phyloP scores from a whole-genome alignment of 2,329 filamentous ascomycete genomes.

The Waltergamsia citrina region DNA sequence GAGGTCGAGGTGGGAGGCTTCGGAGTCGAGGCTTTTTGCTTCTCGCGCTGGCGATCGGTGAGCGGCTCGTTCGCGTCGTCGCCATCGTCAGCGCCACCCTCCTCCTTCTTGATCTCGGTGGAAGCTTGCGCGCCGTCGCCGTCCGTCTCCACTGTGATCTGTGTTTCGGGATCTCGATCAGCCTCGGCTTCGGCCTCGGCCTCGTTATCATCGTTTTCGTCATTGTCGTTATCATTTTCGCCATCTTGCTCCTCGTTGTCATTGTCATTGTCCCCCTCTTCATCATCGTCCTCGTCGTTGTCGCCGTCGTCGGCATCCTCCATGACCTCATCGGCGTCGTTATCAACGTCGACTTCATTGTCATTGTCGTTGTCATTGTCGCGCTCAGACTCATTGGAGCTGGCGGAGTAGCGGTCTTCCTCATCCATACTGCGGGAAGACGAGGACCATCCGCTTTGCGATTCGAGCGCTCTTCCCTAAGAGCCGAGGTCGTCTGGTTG shows the following conservation, averaged over 20 bases:
- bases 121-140: constrained; percentile 22
- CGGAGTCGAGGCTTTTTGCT: constrained; percentile 8
- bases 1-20: constrained; percentile 14
- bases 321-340: constrained; percentile 20
- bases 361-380: constrained; percentile 26
- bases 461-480: no score
- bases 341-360: constrained; percentile 14
- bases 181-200: constrained; percentile 25
- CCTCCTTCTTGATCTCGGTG: constrained; percentile 2
- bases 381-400: constrained; percentile 22
- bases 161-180: constrained; percentile 6
- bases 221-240: constrained; percentile 13
- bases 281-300: constrained; percentile 22
- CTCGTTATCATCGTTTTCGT: constrained; percentile 12
- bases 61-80: constrained; percentile 31
- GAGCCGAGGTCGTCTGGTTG: not conserved
- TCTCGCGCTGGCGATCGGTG: constrained; percentile 3
- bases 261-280: constrained; percentile 23
- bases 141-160: constrained; percentile 15
- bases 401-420: constrained; percentile 15
- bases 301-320: constrained; percentile 14
- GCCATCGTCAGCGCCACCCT: constrained; percentile 16
- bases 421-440: constrained; percentile 4
- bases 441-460: not conserved
- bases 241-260: constrained; percentile 15